Evolutionary conservation across 768 basidiomycete species (phyloP), one percentile per base, ranked within the genome.

Genomic region (Termitomyces sp.): DNA sequence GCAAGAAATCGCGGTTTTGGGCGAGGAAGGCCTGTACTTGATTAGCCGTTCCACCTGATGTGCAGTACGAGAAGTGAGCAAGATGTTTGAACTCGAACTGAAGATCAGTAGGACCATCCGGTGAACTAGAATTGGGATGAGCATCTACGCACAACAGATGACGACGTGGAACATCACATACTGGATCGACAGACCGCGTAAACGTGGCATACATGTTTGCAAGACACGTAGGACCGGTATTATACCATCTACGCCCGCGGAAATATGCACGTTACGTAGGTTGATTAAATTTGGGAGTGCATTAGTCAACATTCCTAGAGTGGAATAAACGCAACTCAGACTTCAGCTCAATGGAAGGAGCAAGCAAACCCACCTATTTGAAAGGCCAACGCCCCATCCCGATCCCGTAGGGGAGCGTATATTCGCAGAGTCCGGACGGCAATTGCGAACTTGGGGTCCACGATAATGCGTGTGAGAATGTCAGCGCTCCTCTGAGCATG

Each of bases 401-500:
- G 73, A 35, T 81, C 76, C 31, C 75, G 69, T 30, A 71, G 70
- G 17, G 78, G 74, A 4, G 84, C 83, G 63, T 80, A 85, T 35
- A 89, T 78, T 26, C 79, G 76, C 57, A 89, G 60, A 15, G 81
- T 83, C 62, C 75, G 72, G 42, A 89, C 79, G 21, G 80, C 77
- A 49, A 73, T 70, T 0, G 86, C 84, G 59, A 88, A 89, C 4
- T 72, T 65, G 0, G 75, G 63, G 63, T 89, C 85, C 14, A 80
- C 75, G 47, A 88, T 82, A 55, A 89, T 79, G 35, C 83, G 75
- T 0, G 84, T 85, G 38, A 90, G 73, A 54, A 89, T 85, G 60
- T 88, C 87, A 3, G 86, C 87, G 58, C 79, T 87, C 17, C 85
- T 79, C 58, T 82, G 84, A 0, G 82, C 81, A 65, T 84, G 80